Evolutionary conservation across 2,329 filamentous ascomycete species (phyloP), one percentile per base, ranked within the genome.

Genomic region (Colletotrichum filicis): DNA sequence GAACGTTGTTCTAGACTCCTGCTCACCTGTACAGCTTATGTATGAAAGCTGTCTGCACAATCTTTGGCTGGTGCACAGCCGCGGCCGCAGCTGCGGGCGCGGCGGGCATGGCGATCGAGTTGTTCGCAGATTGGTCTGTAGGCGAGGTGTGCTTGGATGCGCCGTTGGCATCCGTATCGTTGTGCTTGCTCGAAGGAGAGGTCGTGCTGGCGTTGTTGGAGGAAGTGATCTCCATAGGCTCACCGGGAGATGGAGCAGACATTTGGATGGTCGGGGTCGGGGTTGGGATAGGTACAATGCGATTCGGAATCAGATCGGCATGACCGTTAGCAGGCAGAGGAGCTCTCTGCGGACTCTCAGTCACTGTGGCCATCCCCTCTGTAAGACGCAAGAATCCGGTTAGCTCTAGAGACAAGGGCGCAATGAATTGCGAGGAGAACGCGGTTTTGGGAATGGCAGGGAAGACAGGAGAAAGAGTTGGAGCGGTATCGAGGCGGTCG

Each of bases 41-140:
- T 76, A 99, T 98, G 80, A 99, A 99, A 26, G 97, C 97, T 12
- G 97, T 98, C 85, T 99, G 97, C 19, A 98, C 95, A 57, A 98
- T 96, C 85, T 99, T 99, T 73, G 97, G 95, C 81, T 98, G 95
- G 80, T 97, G 95, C 65, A 95, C 92, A 60, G 93, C 93, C 5
- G 93, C 91, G 1, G 92, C 91, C 24, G 92, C 92, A n/a, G 87
- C 84, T 3, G 86, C 83, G 24, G 83, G 82, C 19, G 87, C 87
- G 26, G 87, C 87, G 42, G 87, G 83, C 87, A 89, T 89, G 55
- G 82, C 83, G 64, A 79, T 82, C 63, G 82, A 82, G 66, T 77
- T 80, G 22, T 76, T 75, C 3, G 75, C 68, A 68, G 75, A 76
- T 52, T 82, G 80, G n/a, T 89, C 85, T 70, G 81, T 81, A n/a